Evolutionary conservation across 2,329 filamentous ascomycete genomes (phyloP), one percentile per base, ranked within the genome.

Genomic region (Purpureocillium lavendulum): DNA sequence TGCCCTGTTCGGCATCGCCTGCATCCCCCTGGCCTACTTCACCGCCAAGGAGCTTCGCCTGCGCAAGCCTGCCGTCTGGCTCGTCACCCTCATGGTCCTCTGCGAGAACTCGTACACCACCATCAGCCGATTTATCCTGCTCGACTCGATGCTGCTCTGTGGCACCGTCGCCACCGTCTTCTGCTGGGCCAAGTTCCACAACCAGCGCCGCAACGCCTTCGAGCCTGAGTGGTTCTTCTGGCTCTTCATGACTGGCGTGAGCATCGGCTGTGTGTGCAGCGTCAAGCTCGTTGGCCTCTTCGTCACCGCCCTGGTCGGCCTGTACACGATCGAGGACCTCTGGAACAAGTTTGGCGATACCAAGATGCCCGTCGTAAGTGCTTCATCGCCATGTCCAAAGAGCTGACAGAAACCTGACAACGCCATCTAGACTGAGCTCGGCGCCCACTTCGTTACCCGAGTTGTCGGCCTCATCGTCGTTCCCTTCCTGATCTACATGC

Each of bases 21-120:
- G 87, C 58, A 81, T 98, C 35, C 92, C 92, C 14, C 68, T 98
- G 64, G 90, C 92, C 41, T 98, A 97, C 70, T 97, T 78, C 62
- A 98, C 92, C 30, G 90, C 90, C 28, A 85, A 83, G 55, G 89
- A 96, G 64, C 70, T 98, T 54, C 85, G 88, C 58, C 82, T 97
- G 58, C 82, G 80, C 58, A 80, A 84, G 49, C 82, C 87, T 32
- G 84, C 89, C 36, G 87, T 96, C 50, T 98, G 92, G 92, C 74
- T 98, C 41, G 82, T 97, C 42, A 92, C 89, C 15, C 70, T 97
- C 52, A 96, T 96, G 87, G 89, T 98, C 33, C 79, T 98, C 32
- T 98, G 88, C 70, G 92, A 98, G 65, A 98, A 98, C 71, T 97
- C 92, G 38, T 98, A 97, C 69, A 95, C 92, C 36, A 97, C 94